Conservation (phyloP, 2,329 filamentous ascomycete genomes). For the Aspergillus ibericus region DNA sequence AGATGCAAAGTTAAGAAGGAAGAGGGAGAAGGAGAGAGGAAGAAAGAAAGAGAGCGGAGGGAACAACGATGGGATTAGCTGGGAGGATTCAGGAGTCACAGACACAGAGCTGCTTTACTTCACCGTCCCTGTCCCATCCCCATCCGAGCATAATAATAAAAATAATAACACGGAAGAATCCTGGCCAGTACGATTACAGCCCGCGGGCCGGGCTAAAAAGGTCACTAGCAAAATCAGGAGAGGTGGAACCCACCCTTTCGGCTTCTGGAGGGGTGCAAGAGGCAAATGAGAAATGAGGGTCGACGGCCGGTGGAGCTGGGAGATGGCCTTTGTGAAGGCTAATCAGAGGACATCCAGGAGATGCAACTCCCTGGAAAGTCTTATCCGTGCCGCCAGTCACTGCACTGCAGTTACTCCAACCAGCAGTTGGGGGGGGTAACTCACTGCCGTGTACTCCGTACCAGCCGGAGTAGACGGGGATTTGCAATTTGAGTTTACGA, state of each 20-base stretch:
- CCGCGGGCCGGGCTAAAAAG: not conserved
- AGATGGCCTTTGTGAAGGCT: not conserved
- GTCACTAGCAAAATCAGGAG: conserved; percentile 6
- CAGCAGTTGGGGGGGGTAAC: not conserved
- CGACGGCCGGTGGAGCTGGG: not conserved
- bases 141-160: not conserved
- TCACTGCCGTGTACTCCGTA: no score
- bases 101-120: not conserved
- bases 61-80: not conserved
- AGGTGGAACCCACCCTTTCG: conserved; percentile 2
- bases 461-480: not conserved
- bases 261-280: not conserved
- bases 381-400: not conserved
- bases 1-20: not conserved
- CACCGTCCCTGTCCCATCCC: not conserved
- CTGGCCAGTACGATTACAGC: conserved; percentile 2
- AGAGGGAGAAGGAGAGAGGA: not conserved
- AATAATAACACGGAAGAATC: not conserved
- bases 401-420: not conserved
- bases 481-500: not conserved
- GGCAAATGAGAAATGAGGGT: conserved; percentile 6
- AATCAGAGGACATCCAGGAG: not conserved
- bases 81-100: conserved; percentile 6
- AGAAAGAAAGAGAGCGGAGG: not conserved
- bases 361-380: not conserved